A percentile compares a stretch with the other conserved stretches of the same genome.
Evolutionary conservation across 768 basidiomycete genomes (phyloP).

Genomic region (Podaxis sp.): DNA sequence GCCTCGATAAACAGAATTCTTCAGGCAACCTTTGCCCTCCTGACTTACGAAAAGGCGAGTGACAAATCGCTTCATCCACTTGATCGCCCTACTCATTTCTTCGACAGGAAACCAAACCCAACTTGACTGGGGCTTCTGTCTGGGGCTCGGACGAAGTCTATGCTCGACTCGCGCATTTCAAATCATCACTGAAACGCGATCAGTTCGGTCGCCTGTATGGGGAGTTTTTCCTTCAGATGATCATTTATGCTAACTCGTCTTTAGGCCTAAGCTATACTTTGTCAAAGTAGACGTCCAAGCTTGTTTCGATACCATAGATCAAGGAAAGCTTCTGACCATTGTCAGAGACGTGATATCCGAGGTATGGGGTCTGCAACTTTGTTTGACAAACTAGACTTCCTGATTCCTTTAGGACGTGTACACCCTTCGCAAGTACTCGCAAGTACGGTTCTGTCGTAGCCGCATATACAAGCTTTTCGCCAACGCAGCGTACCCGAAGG

Average conservation of each 20-base stretch:
- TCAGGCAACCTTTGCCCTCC: slow-evolving; percentile 79
- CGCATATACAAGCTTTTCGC: slow-evolving; percentile 57
- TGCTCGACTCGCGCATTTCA: slow-evolving; percentile 68
- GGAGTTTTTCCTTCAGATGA: background rate
- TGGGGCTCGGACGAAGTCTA: slow-evolving; percentile 86
- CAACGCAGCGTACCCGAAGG: slow-evolving; percentile 66
- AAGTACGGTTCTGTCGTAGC: slow-evolving; percentile 56
- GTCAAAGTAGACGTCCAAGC: slow-evolving; percentile 96
- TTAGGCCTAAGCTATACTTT: slow-evolving; percentile 87
- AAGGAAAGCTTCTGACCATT: slow-evolving; percentile 79
- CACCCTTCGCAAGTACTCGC: slow-evolving; percentile 67
- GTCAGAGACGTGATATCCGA: slow-evolving; percentile 72
- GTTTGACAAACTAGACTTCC: background rate
- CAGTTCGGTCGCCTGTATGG: slow-evolving; percentile 51
- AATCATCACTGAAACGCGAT: slow-evolving; percentile 43
- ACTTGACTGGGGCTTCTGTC: slow-evolving; percentile 77
- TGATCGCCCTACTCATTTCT: background rate
- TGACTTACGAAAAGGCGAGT: slow-evolving; percentile 83
- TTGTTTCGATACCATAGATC: slow-evolving; percentile 96
- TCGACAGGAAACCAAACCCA: slow-evolving; percentile 58
- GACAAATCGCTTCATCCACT: background rate
- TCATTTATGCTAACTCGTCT: background rate
- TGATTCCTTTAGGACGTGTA: slow-evolving; percentile 59
- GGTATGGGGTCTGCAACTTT: slow-evolving; percentile 34
- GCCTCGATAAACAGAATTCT: slow-evolving; percentile 88